These are phyloP conservation scores for Globisporangium cederbergense DNA, from an alignment of 352 stramenopile species.

Conservation along the genomic window DNA sequence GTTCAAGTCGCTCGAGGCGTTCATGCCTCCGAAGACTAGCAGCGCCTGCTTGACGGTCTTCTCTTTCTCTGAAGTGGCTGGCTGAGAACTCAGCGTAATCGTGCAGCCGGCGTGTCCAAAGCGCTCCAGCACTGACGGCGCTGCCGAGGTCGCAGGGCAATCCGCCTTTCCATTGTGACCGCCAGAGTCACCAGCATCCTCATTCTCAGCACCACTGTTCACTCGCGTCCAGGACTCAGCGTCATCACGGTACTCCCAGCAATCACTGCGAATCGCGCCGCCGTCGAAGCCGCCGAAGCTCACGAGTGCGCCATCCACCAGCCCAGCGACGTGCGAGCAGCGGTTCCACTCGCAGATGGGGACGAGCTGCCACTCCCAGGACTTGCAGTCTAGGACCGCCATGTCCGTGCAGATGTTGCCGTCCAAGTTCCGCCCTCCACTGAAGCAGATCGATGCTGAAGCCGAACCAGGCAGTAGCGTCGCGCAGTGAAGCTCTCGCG, in stretches of 20 bases:
- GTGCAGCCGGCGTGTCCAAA: constrained; percentile 40
- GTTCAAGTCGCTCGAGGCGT: constrained; percentile 41
- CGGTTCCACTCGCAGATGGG: constrained; percentile 55
- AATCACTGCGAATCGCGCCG: constrained; percentile 37
- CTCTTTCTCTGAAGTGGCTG: neutral
- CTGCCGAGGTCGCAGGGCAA: constrained; percentile 5
- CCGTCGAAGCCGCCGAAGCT: constrained; percentile 62
- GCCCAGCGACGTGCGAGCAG: constrained; percentile 37
- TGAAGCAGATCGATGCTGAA: constrained; percentile 29
- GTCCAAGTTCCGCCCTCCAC: constrained; percentile 44
- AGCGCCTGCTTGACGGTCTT: constrained; percentile 13
- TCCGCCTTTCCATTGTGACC: constrained; percentile 2
- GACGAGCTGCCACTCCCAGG: constrained; percentile 50
- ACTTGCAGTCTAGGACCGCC: constrained; percentile 32
- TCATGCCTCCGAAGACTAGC: constrained; percentile 61
- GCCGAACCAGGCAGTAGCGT: constrained; percentile 14
- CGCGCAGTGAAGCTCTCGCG: constrained; percentile 48
- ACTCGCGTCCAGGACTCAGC: constrained; percentile 40
- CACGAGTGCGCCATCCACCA: constrained; percentile 27
- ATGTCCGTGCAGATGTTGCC: constrained; percentile 60
- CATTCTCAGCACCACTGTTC: neutral
- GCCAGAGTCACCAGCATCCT: neutral
- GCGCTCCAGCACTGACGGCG: constrained; percentile 11
- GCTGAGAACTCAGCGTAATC: neutral
- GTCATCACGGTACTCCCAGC: constrained; percentile 42